Evolutionary conservation across 331 rosid species (phyloP), one percentile per base, ranked within the genome.

Genomic region (Dryas integrifolia): DNA sequence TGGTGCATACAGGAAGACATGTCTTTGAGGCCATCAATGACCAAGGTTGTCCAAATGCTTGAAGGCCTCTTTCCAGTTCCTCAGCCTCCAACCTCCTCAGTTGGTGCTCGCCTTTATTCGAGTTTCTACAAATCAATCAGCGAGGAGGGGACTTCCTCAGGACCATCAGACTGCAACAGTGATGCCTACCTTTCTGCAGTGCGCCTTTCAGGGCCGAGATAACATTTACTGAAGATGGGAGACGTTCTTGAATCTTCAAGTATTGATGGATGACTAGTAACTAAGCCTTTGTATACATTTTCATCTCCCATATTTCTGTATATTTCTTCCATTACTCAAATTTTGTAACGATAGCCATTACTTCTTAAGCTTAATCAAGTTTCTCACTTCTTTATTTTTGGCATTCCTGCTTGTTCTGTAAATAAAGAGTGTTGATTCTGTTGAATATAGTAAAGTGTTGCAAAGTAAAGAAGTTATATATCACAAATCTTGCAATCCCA

Each of bases 121-220:
- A 78, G 62, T 15, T 55, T 80, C 52, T 70, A 75, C 15, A 80
- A 48, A 35, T 75, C 70, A 9, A 16, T 12, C 46, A 80, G 80
- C 14, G 77, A 43, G 14, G 74, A 45, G 35, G 80, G 80, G 5
- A 57, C 70, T 60, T 80, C 84, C 13, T 80, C 84, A 9, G 77
- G 73, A 24, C 84, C 84, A 46, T 80, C 77, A 0, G 74, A 80
- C 38, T 56, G 53, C 69, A 80, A 80, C 64, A 80, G 74, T 39
- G 80, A 76, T n/a, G 63, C 85, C 59, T 21, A 72, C 69, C 82
- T 73, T 40, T 82, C 85, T 14, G 82, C 85, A 16, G 61, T 73
- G 66, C 76, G 76, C 38, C 85, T 80, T 51, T 80, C 80, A 0
- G 74, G 80, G 13, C 96, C 97, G 35, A 81, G 97, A 86, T 91